These are phyloP conservation scores for Marchantia paleacea DNA, from an alignment of 225 moss, liverwort and hornwort genomes.

Conservation along the genomic window DNA sequence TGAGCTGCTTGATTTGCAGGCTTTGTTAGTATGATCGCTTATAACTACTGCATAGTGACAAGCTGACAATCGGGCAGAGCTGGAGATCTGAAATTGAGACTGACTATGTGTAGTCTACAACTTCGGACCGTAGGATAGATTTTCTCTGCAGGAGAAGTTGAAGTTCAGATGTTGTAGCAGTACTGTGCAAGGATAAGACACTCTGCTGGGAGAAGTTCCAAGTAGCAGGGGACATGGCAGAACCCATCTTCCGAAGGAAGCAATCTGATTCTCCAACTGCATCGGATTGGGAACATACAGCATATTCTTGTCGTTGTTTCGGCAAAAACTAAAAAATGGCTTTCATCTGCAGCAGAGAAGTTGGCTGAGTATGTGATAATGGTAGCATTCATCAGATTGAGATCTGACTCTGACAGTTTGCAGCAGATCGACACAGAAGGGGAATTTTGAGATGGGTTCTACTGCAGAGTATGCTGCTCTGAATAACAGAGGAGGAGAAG, in stretches of 20 bases:
- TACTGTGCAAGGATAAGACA: background rate
- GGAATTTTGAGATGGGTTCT: conserved; percentile 1
- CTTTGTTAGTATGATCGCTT: background rate
- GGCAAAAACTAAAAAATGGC: background rate
- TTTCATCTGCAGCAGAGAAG: background rate
- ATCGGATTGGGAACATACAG: background rate
- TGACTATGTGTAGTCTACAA: background rate
- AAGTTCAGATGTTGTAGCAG: background rate
- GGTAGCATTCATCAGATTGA: background rate
- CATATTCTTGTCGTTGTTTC: background rate
- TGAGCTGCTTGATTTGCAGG: no score
- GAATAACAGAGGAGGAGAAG: background rate
- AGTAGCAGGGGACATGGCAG: background rate
- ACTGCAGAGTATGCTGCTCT: conserved; percentile 17
- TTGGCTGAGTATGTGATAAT: background rate
- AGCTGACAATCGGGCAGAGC: background rate
- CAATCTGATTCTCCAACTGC: background rate
- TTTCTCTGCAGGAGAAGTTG: background rate
- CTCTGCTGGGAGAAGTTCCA: background rate
- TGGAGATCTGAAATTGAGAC: background rate
- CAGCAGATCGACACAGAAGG: background rate
- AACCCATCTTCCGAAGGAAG: background rate
- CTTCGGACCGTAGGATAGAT: background rate
- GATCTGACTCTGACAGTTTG: background rate
- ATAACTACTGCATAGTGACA: background rate